Percentiles rank a stretch among this genome's conserved stretches.
Evolutionary conservation across 176 grass and related monocot species (phyloP).

Genomic region (Avena sativa): DNA sequence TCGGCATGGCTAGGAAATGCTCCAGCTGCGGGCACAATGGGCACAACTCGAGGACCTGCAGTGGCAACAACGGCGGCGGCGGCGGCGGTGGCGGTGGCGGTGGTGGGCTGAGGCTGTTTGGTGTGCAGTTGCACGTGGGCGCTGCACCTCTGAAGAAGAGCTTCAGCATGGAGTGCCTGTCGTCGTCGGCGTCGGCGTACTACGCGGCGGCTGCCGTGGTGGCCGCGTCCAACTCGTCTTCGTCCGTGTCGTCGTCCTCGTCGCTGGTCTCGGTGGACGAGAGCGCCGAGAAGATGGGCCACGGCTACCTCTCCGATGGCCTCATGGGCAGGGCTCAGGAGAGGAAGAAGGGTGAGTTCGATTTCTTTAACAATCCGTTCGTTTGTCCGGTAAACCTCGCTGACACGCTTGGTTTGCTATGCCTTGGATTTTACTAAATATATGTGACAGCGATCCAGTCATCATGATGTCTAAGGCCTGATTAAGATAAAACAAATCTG

Average conservation of each 20-base stretch:
- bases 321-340: slow-evolving; percentile 71
- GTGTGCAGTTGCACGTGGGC: slow-evolving; percentile 74
- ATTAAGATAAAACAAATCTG: not conserved
- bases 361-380: not conserved
- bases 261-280: slow-evolving; percentile 84
- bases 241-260: slow-evolving; percentile 70
- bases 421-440: not conserved
- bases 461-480: slow-evolving; percentile 3
- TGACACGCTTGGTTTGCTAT: slow-evolving; percentile 14
- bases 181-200: slow-evolving; percentile 49
- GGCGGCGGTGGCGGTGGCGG: not conserved
- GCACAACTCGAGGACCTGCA: slow-evolving; percentile 96
- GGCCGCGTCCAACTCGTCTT: slow-evolving; percentile 54
- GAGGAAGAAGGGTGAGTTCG: slow-evolving; percentile 81
- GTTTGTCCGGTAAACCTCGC: not conserved
- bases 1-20: slow-evolving; percentile 85
- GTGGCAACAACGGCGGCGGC: not conserved
- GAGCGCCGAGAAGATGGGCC: slow-evolving; percentile 59
- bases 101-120: slow-evolving; percentile 70
- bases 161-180: slow-evolving; percentile 83
- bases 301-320: slow-evolving; percentile 81
- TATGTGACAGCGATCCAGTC: not conserved
- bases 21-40: slow-evolving; percentile 90
- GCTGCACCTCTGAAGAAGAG: slow-evolving; percentile 68
- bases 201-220: slow-evolving; percentile 33